A percentile compares a stretch with the other conserved stretches of the same genome.
Conservation (phyloP, 352 stramenopile species). For the Paralagenidium karlingii region DNA sequence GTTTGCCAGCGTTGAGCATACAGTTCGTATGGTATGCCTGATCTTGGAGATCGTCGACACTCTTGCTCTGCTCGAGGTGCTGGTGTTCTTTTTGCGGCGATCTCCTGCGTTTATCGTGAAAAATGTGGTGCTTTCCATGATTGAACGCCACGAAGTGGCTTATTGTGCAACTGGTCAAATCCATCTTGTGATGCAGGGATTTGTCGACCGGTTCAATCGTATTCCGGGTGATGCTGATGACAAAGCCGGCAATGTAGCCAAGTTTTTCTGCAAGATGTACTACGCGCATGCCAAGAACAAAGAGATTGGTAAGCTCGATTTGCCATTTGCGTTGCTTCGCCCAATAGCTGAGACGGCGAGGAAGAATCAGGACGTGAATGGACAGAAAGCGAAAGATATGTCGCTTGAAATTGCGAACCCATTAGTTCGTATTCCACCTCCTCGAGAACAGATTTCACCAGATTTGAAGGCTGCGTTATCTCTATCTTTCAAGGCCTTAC, state of each 20-base stretch:
- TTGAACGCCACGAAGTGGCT: slow-evolving; percentile 73
- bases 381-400: slow-evolving; percentile 59
- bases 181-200: slow-evolving; percentile 62
- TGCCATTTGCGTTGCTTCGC: slow-evolving; percentile 53
- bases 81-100: slow-evolving; percentile 65
- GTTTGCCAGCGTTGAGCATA: slow-evolving; percentile 69
- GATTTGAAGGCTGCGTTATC: slow-evolving; percentile 62
- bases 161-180: slow-evolving; percentile 78
- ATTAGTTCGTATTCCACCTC: slow-evolving; percentile 59
- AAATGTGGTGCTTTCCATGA: slow-evolving; percentile 68
- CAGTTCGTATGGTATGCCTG: slow-evolving; percentile 68
- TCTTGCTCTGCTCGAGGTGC: slow-evolving; percentile 62
- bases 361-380: slow-evolving; percentile 66
- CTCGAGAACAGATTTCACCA: slow-evolving; percentile 48
- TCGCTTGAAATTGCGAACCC: slow-evolving; percentile 54
- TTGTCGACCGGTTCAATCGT: slow-evolving; percentile 69
- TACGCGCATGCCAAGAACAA: slow-evolving; percentile 74
- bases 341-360: slow-evolving; percentile 65
- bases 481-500: slow-evolving; percentile 63
- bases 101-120: slow-evolving; percentile 71
- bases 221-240: slow-evolving; percentile 59
- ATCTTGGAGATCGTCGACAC: slow-evolving; percentile 76
- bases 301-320: slow-evolving; percentile 62
- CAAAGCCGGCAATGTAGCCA: slow-evolving; percentile 48
- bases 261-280: slow-evolving; percentile 80